Evolutionary conservation across 345 rosid genomes (phyloP), one percentile per base, ranked within the genome.

Genomic region (Gossypioides kirkii): DNA sequence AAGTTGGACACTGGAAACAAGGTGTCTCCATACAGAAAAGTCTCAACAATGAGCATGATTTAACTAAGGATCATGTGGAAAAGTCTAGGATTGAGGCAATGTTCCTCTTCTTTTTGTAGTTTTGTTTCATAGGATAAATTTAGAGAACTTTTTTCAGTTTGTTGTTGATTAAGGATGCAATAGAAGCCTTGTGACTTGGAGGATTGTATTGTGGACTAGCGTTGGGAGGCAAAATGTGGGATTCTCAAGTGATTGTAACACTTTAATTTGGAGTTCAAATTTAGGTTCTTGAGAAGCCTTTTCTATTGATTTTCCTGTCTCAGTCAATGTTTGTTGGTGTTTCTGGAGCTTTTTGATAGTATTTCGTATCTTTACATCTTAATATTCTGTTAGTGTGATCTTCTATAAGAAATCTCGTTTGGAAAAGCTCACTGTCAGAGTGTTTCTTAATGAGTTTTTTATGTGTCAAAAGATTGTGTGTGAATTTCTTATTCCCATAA

Each of bases 151-250:
- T 38, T 16, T 38, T 18, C 25, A 32, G 14, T 62, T 17, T 62
- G 3, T 62, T 62, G 25, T 38, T 6, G 20, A 62, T 10, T 62
- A 38, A 16, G 25, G 47, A 38, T 38, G 23, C 46, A 8, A 38
- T n/a, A 62, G 25, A 32, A 61, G 47, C 45, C 7, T n/a, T 62
- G 67, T 11, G 10, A 3, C 45, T 17, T 61, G 45, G 23, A 36
- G 23, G 23, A 36, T 61, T 32, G 8, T 38, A 32, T 7, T 9
- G 14, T 62, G 25, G 12, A 10, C 47, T 62, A 13, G 47, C n/a
- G 26, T n/a, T 62, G 67, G 66, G 43, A 60, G 45, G 67, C 20
- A 62, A 42, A 62, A n/a, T n/a, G 22, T 9, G 14, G 66, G 66
- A 36, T 8, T 61, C 14, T 17, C 46, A 61, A 61, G 41, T 61